Evolutionary conservation across 305 asterid species (phyloP), one percentile per base, ranked within the genome.

Genomic region (Coffea humblotiana): DNA sequence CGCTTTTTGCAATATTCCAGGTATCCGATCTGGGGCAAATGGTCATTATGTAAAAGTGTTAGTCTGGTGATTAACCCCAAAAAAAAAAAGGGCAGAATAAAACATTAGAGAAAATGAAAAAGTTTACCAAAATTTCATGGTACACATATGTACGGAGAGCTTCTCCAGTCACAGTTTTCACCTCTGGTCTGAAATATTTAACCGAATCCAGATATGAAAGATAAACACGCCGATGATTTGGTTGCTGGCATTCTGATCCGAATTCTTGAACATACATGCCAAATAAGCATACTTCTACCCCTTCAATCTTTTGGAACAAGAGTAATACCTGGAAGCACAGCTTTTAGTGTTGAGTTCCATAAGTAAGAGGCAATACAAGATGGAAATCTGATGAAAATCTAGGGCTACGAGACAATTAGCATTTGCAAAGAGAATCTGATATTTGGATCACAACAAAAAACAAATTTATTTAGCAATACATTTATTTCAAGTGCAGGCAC

Each of bases 211-310:
- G 90, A 86, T 94, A 94, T 35, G 99, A 94, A 80, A 96, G 97
- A 90, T 95, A 92, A 85, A 95, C 98, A 82, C 99, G 93, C 64
- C 99, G 95, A 87, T 94, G 97, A 89, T 96, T 96, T 77, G 99
- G 98, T 84, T 94, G 99, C 86, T 85, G 90, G 75, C 99, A 96
- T 81, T 96, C 99, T 63, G 98, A 88, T 90, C 99, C 99, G 82
- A 91, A 96, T 89, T 96, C 99, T 89, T 96, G 99, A 84, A 96
- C 97, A 61, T 94, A 96, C 99, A 96, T 96, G 83, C 99, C 98
- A 86, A 96, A 96, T 80, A 96, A 85, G 93, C 99, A 96, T 75
- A 96, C 99, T 90, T 96, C 99, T 32, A 96, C 99, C 19, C 98
- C 97, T 91, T 96, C 99, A 77, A 96, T 96, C 86, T 90, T 91